Percentiles rank a stretch among this genome's conserved stretches.
Evolutionary conservation across 1,284 basidiomycete species (phyloP).

Genomic region (Amylostereum chailletii): DNA sequence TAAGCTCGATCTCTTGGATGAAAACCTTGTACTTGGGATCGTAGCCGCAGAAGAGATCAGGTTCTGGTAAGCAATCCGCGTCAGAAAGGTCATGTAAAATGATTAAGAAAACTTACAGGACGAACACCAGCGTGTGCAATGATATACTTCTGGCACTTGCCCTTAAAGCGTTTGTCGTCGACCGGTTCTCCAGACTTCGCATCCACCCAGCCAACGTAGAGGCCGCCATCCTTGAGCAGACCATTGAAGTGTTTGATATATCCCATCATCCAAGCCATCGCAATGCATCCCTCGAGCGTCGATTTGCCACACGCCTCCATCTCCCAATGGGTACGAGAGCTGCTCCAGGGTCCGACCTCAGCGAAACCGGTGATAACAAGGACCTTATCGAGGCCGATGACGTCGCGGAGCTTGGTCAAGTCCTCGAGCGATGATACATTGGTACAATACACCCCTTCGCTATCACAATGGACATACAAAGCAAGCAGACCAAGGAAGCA

Average conservation of each 20-base stretch:
- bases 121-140: constrained; percentile 91
- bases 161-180: constrained; percentile 94
- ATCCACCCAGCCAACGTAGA: constrained; percentile 98
- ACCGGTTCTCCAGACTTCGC: constrained; percentile 93
- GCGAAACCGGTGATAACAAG: constrained; percentile 92
- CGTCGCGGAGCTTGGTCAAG: constrained; percentile 68
- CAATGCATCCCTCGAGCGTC: constrained; percentile 95
- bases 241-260: constrained; percentile 98
- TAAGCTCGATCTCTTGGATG: constrained; percentile 94
- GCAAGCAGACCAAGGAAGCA: too few species aligned
- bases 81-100: constrained; percentile 1
- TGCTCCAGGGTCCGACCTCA: constrained; percentile 99
- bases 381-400: constrained; percentile 92
- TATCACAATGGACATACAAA: too few species aligned
- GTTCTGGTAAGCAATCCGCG: constrained; percentile 50
- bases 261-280: constrained; percentile 99
- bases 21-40: constrained; percentile 96
- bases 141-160: constrained; percentile 93
- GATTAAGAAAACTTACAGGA: constrained; percentile 65
- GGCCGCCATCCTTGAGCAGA: constrained; percentile 82
- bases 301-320: constrained; percentile 94
- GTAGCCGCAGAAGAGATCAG: constrained; percentile 95
- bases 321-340: constrained; percentile 98
- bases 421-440: constrained; percentile 29
- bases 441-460: too few species aligned